Percentiles rank a stretch among this genome's conserved stretches.
Conservation (phyloP, 305 asterid genomes). For the Striga hermonthica region DNA sequence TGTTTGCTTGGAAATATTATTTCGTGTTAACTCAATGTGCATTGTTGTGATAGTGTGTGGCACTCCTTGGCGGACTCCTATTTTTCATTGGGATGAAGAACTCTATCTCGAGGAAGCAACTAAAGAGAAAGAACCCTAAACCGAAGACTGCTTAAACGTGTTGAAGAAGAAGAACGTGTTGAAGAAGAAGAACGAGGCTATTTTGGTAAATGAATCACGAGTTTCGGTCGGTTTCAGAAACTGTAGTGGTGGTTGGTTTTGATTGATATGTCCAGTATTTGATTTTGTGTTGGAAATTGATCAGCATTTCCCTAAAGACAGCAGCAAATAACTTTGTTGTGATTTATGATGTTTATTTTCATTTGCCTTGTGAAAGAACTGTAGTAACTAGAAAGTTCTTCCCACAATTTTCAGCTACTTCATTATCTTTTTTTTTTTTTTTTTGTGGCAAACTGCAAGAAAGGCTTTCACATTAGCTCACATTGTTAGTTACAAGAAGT, state of each 20-base stretch:
- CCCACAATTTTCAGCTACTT: background rate
- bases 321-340: background rate
- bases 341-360: background rate
- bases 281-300: slow-evolving; percentile 1
- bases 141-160: slow-evolving; percentile 47
- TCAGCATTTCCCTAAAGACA: background rate
- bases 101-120: slow-evolving; percentile 47
- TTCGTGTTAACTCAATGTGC: slow-evolving; percentile 5
- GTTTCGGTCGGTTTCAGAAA: slow-evolving; percentile 15
- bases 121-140: slow-evolving; percentile 50
- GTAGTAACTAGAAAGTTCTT: background rate
- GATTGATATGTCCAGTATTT: slow-evolving; percentile 10
- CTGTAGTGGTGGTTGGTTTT: slow-evolving; percentile 12
- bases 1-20: background rate
- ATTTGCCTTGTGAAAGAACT: background rate
- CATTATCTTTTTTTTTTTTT: background rate
- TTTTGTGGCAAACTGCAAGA: no score
- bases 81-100: slow-evolving; percentile 64
- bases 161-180: background rate
- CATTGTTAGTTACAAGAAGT: no score
- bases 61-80: slow-evolving; percentile 59
- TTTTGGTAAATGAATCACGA: slow-evolving; percentile 13
- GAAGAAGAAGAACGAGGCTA: slow-evolving; percentile 22
- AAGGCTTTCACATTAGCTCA: no score
- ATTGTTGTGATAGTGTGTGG: slow-evolving; percentile 41